A percentile compares a stretch with the other conserved stretches of the same genome.
Conservation (phyloP, 495 filamentous ascomycete genomes). For the Xylaria intraflava region DNA sequence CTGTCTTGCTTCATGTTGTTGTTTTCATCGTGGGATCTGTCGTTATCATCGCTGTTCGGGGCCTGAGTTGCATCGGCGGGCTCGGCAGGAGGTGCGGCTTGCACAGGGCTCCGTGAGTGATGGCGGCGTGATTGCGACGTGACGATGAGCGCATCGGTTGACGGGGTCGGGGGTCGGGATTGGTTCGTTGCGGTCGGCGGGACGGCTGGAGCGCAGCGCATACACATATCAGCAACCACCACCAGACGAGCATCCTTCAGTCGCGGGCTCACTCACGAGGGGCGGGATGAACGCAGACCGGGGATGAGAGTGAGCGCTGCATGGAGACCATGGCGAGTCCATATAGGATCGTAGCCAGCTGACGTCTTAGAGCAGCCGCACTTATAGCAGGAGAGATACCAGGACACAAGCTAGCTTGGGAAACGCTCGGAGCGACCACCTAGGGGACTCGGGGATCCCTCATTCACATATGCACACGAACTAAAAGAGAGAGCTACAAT, state of each 20-base stretch:
- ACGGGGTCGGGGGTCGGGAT: conserved; percentile 39
- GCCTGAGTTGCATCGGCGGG: conserved; percentile 25
- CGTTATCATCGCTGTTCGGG: conserved; percentile 32
- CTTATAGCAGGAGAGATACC: conserved; percentile 15
- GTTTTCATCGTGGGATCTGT: conserved; percentile 29
- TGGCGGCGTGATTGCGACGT: conserved; percentile 32
- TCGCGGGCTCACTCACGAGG: conserved; percentile 37
- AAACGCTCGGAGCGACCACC: conserved; percentile 3
- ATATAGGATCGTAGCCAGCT: conserved; percentile 21
- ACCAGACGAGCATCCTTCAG: conserved; percentile 1
- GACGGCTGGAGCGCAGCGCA: conserved; percentile 23
- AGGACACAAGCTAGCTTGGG: conserved; percentile 16
- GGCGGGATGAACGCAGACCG: conserved; percentile 45
- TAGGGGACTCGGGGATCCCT: not conserved
- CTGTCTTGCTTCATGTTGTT: conserved; percentile 33
- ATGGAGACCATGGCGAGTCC: conserved; percentile 50
- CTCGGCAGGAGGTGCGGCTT: conserved; percentile 26
- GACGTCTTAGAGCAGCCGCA: conserved; percentile 19
- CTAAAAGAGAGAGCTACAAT: not conserved
- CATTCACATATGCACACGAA: not conserved
- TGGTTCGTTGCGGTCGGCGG: conserved; percentile 30
- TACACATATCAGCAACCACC: conserved; percentile 31
- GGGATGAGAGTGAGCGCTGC: conserved; percentile 48
- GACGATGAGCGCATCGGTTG: conserved; percentile 40
- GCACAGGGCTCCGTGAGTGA: conserved; percentile 38